These are phyloP conservation scores for Pichia sp. DNA, from an alignment of 1,139 yeast species.

Conservation along the genomic window DNA sequence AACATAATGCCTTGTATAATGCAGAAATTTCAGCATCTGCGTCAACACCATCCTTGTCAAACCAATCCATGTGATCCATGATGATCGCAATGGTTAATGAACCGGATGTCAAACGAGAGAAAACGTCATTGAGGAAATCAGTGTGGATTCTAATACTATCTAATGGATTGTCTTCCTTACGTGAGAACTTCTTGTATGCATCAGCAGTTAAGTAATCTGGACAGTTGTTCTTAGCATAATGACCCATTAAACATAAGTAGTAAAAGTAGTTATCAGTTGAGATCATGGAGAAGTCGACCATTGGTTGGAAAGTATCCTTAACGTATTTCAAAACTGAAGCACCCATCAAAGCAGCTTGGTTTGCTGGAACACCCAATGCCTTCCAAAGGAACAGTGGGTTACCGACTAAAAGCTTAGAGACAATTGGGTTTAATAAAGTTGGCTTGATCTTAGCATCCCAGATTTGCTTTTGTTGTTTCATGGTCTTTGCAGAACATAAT, in stretches of 20 bases:
- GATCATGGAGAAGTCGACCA: slow-evolving; percentile 59
- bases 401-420: slow-evolving; percentile 68
- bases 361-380: slow-evolving; percentile 83
- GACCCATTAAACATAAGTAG: slow-evolving; percentile 63
- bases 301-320: slow-evolving; percentile 76
- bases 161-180: slow-evolving; percentile 41
- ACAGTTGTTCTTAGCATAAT: slow-evolving; percentile 62
- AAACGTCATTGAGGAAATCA: slow-evolving; percentile 74
- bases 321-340: slow-evolving; percentile 68
- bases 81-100: slow-evolving; percentile 75
- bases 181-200: slow-evolving; percentile 51
- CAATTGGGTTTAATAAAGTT: slow-evolving; percentile 65
- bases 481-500: slow-evolving; percentile 56
- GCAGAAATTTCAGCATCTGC: slow-evolving; percentile 68
- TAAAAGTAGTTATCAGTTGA: slow-evolving; percentile 78
- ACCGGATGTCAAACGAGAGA: slow-evolving; percentile 58
- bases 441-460: slow-evolving; percentile 69
- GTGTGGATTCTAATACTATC: slow-evolving; percentile 77
- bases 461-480: slow-evolving; percentile 59
- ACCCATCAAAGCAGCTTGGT: slow-evolving; percentile 81
- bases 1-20: slow-evolving; percentile 57
- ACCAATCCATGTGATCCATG: slow-evolving; percentile 96
- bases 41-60: slow-evolving; percentile 61
- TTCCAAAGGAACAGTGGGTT: slow-evolving; percentile 83
- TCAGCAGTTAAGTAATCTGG: slow-evolving; percentile 70